Base-by-base conservation (phyloP, 1,139 yeast genomes). In the Diutina catenulata region DNA sequence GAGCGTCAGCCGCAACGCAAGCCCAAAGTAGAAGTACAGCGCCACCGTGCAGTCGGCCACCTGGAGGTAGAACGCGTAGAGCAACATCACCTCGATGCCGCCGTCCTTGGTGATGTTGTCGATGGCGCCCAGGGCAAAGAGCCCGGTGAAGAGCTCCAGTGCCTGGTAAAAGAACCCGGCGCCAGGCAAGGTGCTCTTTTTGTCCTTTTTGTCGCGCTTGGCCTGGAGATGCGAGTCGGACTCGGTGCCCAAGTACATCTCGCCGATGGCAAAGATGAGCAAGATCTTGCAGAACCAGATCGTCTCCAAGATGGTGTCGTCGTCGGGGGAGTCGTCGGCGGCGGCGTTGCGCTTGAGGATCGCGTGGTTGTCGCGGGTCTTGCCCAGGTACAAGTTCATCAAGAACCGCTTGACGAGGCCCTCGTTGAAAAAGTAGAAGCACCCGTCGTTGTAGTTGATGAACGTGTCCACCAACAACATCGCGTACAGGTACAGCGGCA, bases 31-130 rank as follows among this genome's bases (percentile, higher is more conserved):
- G 46, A 82, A 78, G 46, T 82, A 83, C 5, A 91, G 80, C 0
- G 93, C 84, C 7, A 80, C 77, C 1, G 91, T 80, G 49, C 91
- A 80, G 51, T 83, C 94, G 1, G 93, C 87, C 22, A 82, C 91
- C 54, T 83, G 94, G 29, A 82, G 62, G 53, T 80, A 84, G 49
- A 82, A 83, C 0, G 94, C 88, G 55, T 81, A 81, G 16, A 84
- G 57, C 22, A 83, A 55, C 61, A 82, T 60, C 2, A 80, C 86
- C 52, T 84, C 94, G n/a, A 83, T 74, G 40, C 88, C 86, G 23
- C 91, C 88, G 51, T 79, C 87, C 47, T 79, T 74, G 1, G 86
- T 80, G 40, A 77, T 73, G 47, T 78, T 79, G 50, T 80, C 88
- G 33, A 80, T 73, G 6, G 87, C 80, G n/a, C 86, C 87, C 14